Evolutionary conservation across 148 eudicot species (phyloP), one percentile per base, ranked within the genome.

Genomic region (Rhododendron ovatum): DNA sequence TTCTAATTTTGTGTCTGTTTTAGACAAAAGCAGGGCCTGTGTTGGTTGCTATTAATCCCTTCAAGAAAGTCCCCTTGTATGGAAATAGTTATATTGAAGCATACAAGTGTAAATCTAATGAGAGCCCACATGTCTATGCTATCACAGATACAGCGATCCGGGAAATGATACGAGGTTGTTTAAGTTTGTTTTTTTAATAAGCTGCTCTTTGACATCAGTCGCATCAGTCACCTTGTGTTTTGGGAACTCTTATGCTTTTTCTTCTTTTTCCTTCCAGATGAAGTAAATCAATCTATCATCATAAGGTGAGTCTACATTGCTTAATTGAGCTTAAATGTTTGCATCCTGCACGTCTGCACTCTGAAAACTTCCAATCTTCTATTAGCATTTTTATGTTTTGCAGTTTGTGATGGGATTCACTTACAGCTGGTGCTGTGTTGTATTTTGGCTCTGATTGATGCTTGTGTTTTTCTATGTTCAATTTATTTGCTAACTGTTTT

Each of bases 1-100:
- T 73, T 74, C 59, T 83, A 17, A 73, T 73, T 88, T 65, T 43
- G 47, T 83, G 67, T 86, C 61, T 55, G 51, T 87, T 53, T 53
- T 90, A 97, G 99, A 94, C 96, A 35, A 95, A 97, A 92, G 98
- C 99, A 82, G 99, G 99, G 73, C 97, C 99, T 33, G 96, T 98
- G 79, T 89, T 98, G 89, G 95, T 98, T 86, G 98, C 98, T 22
- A 51, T 98, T 41, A 98, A 98, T 90, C 99, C 98, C 78, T 98
- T 95, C 88, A 98, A 98, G 91, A 87, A 90, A 85, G 93, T 98
- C 51, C 92, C 92, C 3, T 80, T 93, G 26, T 98, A 98, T 91
- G 98, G 98, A 57, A 91, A 93, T 91, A 94, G 93, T 84, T 94
- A 86, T 84, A 90, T 98, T 83, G 92, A 93, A 85, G 95, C 98